Evolutionary conservation across 345 rosid genomes (phyloP).

Genomic region (Hypericum perforatum): DNA sequence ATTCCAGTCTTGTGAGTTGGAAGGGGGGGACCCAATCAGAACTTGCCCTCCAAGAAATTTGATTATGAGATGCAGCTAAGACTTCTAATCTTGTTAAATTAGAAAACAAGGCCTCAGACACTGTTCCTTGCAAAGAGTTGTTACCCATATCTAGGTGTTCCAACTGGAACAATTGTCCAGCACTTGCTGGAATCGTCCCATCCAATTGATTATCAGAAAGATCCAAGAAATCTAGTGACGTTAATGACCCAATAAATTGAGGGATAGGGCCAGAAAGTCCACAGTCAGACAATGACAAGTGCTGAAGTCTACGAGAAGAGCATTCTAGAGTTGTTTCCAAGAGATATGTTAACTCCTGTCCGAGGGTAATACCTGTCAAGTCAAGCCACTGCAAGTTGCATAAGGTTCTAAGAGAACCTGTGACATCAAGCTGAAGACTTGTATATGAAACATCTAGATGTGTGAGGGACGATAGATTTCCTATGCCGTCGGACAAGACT

Average conservation of each 20-base stretch:
- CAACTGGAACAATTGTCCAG: conserved; percentile 13
- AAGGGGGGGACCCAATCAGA: conserved; percentile 21
- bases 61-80: neutral
- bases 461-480: no score
- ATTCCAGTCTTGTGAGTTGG: conserved; percentile 14
- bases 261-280: conserved; percentile 13
- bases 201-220: conserved; percentile 11
- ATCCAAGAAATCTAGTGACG: neutral
- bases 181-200: conserved; percentile 15
- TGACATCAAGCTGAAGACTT: no score
- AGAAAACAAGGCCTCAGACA: conserved; percentile 16
- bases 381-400: conserved; percentile 7
- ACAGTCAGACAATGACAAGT: neutral
- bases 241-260: conserved; percentile 4
- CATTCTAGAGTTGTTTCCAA: no score
- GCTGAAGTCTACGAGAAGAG: no score
- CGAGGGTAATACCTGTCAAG: neutral
- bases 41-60: conserved; percentile 6
- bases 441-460: no score
- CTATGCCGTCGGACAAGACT: no score
- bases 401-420: no score
- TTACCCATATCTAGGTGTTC: conserved; percentile 2
- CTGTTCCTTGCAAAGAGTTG: conserved; percentile 8
- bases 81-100: conserved; percentile 15
- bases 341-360: no score